Evolutionary conservation across 2,329 filamentous ascomycete genomes (phyloP), one percentile per base, ranked within the genome.

Genomic region (Epichloe sibirici): DNA sequence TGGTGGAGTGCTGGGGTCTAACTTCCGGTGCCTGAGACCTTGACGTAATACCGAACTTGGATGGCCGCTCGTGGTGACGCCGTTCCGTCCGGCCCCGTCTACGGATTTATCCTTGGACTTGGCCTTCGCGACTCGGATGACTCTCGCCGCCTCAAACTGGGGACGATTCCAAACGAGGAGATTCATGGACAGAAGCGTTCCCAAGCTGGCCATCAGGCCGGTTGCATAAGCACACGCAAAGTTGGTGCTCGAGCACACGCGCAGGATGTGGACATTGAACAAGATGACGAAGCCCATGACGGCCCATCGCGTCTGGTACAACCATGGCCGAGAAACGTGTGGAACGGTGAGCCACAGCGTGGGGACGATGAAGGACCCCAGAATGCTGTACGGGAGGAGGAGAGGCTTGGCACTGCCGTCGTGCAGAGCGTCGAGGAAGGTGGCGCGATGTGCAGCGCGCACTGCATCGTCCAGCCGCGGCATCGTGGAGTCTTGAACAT

Each of bases 271-370:
- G 34, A 67, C 45, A 57, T 81, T 73, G 55, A 77, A 73, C 17
- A 58, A 60, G 34, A 72, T 51, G 37, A 76, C 65, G 8, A 68
- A 59, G 7, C 66, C 69, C 51, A 77, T 64, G 21, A 83, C 69
- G 12, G 72, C 63, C 72, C 76, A 82, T 48, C 68, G 60, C 35
- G 71, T 69, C 8, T 59, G 66, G 57, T 77, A 78, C 11, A 81
- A 58, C 74, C 74, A 77, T 5, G 72, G 72, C 8, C 72, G 68
- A 2, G 67, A 65, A 35, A 63, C 68, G 58, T 83, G 79, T 1
- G 79, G 77, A 54, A 83, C 69, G 48, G 74, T 66, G 13, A 84
- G 71, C 63, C 81, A 85, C 3, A 79, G 56, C 1, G 73, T 63
- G 0, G 78, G 76, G 2, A 84, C 51, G 43, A 79, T 47, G 45